A percentile compares a stretch with the other conserved stretches of the same genome.
Evolutionary conservation across 2,329 filamentous ascomycete genomes (phyloP).

Genomic region (Chrysoporthe austroafricana): DNA sequence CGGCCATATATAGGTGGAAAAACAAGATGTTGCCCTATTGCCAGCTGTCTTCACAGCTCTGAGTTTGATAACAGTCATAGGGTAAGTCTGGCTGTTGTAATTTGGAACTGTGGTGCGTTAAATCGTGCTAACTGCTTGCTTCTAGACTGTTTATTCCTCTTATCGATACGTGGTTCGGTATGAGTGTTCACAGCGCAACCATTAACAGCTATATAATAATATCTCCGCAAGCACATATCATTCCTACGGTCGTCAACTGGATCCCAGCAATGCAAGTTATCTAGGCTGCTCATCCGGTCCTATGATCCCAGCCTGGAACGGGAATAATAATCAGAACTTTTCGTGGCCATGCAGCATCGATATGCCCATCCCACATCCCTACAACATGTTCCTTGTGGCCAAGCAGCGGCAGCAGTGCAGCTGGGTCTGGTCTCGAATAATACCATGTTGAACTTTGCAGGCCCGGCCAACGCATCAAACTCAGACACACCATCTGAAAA

Average conservation of each 20-base stretch:
- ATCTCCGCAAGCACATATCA: not conserved
- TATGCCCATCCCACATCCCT: not conserved
- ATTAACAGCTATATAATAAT: conserved; percentile 4
- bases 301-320: not conserved
- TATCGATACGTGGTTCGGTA: conserved; percentile 8
- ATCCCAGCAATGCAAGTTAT: not conserved
- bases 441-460: conserved; percentile 5
- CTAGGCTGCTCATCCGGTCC: not conserved
- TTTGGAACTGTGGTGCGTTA: not conserved
- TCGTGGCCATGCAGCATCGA: not conserved
- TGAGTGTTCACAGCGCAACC: conserved; percentile 3
- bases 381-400: not conserved
- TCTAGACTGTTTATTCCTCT: not conserved
- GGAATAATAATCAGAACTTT: not conserved
- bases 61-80: not conserved
- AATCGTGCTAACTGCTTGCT: not conserved
- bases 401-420: not conserved
- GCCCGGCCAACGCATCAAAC: not conserved
- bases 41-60: conserved; percentile 11
- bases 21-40: not conserved
- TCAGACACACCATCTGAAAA: not conserved
- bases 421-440: not conserved
- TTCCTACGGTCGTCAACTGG: not conserved
- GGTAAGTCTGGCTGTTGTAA: not conserved
- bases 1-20: not conserved